Evolutionary conservation across 768 basidiomycete species (phyloP), one percentile per base, ranked within the genome.

Genomic region (Lactarius akahatsu): DNA sequence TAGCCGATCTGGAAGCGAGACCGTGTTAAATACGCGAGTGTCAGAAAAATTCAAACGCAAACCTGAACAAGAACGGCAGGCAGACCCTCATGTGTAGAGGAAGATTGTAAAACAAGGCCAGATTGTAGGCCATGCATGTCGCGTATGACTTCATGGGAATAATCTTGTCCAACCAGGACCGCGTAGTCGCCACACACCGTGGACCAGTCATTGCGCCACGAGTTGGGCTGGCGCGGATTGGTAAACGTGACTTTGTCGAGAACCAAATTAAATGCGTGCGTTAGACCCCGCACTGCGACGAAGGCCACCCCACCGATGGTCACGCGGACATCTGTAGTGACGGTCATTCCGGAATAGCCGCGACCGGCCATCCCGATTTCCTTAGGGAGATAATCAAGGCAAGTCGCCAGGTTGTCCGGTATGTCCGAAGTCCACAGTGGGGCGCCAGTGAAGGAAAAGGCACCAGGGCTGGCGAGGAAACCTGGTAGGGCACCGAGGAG

Each of bases 131-230:
- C 40, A 45, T 41, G 50, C 64, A 65, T 61, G 11, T 56, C 43
- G 16, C 40, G n/a, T 34, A 65, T 38, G 23, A 30, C 20, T 5
- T 60, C 52, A 16, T 60, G 54, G 2, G 52, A 55, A 55, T 65
- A 59, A 28, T 65, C 64, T 16, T 65, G 64, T 45, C 59, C 64
- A 13, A 65, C 54, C 10, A 65, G 10, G 34, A 56, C 59, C n/a
- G 60, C 38, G 26, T 55, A 52, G 15, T 56, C 59, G 32, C 59
- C 64, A 26, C 40, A 65, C 28, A 30, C 36, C 41, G 60, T 60
- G 0, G 59, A 54, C 64, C 64, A 65, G 50, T 65, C 64, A 11
- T 65, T 65, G 47, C 52, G 41, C 64, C 64, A 65, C n/a, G 59
- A 56, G 26, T 65, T 65, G 8, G 59, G 59, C 30, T 65, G 59